A percentile compares a stretch with the other conserved stretches of the same genome.
phyloP scores from a whole-genome alignment of 345 rosid genomes.

The Passiflora organensis region DNA sequence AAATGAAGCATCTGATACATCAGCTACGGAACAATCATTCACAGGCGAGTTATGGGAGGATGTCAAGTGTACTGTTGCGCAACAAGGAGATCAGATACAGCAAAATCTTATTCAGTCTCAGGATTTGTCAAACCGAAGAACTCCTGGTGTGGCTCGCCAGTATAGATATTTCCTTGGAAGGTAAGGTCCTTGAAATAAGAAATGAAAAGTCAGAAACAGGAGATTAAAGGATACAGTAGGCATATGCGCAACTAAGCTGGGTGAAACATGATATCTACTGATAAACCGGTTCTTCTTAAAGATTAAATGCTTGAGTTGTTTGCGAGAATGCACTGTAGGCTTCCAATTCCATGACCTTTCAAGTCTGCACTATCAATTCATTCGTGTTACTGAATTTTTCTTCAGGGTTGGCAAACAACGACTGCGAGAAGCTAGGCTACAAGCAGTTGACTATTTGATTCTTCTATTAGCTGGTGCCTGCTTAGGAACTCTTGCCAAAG shows the following conservation, averaged over 20 bases:
- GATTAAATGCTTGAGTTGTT: background rate
- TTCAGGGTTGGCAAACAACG: constrained; percentile 75
- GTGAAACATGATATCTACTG: background rate
- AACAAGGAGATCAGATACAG: constrained; percentile 33
- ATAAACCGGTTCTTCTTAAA: background rate
- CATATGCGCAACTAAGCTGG: background rate
- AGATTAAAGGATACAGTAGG: no score
- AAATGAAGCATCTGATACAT: background rate
- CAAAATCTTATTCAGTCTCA: constrained; percentile 33
- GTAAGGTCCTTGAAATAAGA: constrained; percentile 20
- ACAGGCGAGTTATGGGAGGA: constrained; percentile 55
- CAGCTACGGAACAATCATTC: constrained; percentile 33
- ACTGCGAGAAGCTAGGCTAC: constrained; percentile 71
- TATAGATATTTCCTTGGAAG: constrained; percentile 77
- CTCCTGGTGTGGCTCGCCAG: constrained; percentile 58
- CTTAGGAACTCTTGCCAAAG: constrained; percentile 81
- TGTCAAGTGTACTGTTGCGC: constrained; percentile 34
- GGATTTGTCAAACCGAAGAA: constrained; percentile 66
- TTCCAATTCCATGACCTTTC: background rate
- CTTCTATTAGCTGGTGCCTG: constrained; percentile 83
- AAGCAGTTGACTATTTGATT: constrained; percentile 61
- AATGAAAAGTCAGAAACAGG: background rate
- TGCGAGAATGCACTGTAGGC: background rate
- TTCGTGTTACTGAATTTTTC: background rate
- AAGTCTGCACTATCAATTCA: constrained; percentile 1